Base-by-base conservation (phyloP, 2,329 filamentous ascomycete genomes). In the Fusarium euwallaceae region DNA sequence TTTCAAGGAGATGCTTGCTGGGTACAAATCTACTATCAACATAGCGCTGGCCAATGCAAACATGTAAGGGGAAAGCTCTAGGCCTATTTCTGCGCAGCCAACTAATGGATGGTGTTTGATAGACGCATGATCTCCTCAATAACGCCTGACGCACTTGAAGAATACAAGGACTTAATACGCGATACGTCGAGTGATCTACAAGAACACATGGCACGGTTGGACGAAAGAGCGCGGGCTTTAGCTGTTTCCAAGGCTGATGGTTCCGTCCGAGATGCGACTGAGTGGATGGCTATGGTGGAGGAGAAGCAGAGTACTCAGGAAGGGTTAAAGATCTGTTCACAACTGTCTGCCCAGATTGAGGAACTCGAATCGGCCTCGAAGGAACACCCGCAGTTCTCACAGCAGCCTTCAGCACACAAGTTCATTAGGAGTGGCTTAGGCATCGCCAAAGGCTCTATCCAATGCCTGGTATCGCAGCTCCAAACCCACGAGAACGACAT, bases 1-100 rank as follows among this genome's bases (percentile, higher is more conserved):
- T 67, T 87, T 87, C 66, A 81, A 75, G 60, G 71, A 80, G 24
- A 74, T 84, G 62, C 71, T 87, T 34, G 81, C 84, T 53, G 81
- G 79, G 41, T 87, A 86, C 67, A 86, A 85, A 22, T 72, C 76
- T 5, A 77, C 72, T 14, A 78, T 78, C 4, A 76, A 70, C 14
- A 76, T 77, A 61, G 73, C 70, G 36, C 60, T 78, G 20, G 74
- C 73, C 22, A 73, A 72, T 58, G 71, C 73, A 59, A 75, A 72
- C 32, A 59, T 78, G 71, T 78, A 45, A 60, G 72, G 61, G 16
- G 20, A 6, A 16, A 3, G 8, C 16, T 36, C 27, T 17, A 41
- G 58, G 20, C n/a, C 27, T n/a, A 22, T 66, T 5, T 22, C 62
- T 14, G 16, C 29, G n/a, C 39, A 24, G 36, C 24, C 8, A 27